phyloP scores from a whole-genome alignment of 352 stramenopile genomes.

The Phytophthora palmivora region DNA sequence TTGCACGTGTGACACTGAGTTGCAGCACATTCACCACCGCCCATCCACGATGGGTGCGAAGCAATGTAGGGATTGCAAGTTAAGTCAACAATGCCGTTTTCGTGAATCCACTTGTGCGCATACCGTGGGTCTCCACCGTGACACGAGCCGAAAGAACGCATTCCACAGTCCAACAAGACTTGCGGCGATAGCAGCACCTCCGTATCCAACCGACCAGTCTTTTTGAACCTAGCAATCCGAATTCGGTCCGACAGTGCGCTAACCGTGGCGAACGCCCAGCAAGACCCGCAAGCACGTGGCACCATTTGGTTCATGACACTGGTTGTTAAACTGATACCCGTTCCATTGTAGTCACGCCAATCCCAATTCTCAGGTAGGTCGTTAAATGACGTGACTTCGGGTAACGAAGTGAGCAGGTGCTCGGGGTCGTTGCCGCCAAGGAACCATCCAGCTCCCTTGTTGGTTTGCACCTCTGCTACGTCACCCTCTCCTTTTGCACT shows the following conservation, averaged over 20 bases:
- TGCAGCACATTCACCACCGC: constrained; percentile 53
- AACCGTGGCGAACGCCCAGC: constrained; percentile 79
- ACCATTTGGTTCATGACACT: constrained; percentile 86
- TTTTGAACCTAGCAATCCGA: constrained; percentile 70
- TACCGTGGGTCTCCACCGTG: constrained; percentile 81
- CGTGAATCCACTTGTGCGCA: constrained; percentile 86
- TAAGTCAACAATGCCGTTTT: constrained; percentile 83
- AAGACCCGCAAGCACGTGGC: constrained; percentile 76
- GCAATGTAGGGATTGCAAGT: constrained; percentile 87
- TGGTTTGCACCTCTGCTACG: constrained; percentile 19
- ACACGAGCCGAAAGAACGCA: constrained; percentile 84
- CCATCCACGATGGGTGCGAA: constrained; percentile 80
- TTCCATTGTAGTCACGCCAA: constrained; percentile 83
- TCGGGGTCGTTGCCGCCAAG: constrained; percentile 69
- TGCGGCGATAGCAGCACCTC: constrained; percentile 77
- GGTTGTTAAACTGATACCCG: constrained; percentile 76
- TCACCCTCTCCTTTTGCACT: constrained; percentile 20
- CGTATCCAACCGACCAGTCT: constrained; percentile 58
- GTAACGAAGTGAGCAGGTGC: constrained; percentile 52
- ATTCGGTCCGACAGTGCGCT: constrained; percentile 82
- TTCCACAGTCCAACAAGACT: constrained; percentile 77
- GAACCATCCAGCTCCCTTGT: constrained; percentile 68
- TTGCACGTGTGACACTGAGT: constrained; percentile 77
- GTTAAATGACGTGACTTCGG: constrained; percentile 53
- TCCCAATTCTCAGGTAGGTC: constrained; percentile 79